These are phyloP conservation scores for Pilobolus umbonatus DNA, from an alignment of 192 early-diverging fungal species.

Conservation along the genomic window DNA sequence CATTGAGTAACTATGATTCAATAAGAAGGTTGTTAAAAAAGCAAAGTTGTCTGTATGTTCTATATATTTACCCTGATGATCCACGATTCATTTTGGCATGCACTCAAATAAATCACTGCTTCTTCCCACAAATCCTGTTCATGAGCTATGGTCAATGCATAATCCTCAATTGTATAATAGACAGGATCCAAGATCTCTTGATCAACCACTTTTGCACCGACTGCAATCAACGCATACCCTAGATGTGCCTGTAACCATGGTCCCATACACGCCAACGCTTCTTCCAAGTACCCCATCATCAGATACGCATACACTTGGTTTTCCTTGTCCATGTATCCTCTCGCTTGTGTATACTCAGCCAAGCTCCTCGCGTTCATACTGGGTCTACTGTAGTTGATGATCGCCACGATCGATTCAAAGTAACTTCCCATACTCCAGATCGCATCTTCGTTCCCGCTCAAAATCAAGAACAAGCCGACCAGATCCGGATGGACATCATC, in stretches of 20 bases:
- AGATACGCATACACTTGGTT: background rate
- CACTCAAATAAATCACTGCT: constrained; percentile 12
- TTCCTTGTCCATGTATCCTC: background rate
- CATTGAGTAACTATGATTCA: background rate
- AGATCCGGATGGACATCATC: no score
- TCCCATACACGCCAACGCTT: background rate
- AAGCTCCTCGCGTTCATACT: background rate
- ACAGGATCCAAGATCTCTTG: constrained; percentile 14
- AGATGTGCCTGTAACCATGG: constrained; percentile 15
- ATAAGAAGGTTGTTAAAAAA: background rate
- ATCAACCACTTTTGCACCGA: background rate
- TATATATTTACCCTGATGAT: background rate
- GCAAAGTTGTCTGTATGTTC: background rate
- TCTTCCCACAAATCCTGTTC: constrained; percentile 15
- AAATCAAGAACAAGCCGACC: background rate
- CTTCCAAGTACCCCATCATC: background rate
- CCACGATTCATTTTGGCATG: constrained; percentile 18
- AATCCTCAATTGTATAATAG: constrained; percentile 2
- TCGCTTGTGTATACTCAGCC: background rate
- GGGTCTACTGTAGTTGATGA: background rate
- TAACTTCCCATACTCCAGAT: background rate
- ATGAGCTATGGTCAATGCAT: constrained; percentile 5
- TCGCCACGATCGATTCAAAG: background rate
- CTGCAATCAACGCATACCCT: constrained; percentile 8
- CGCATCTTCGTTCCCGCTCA: background rate